Conservation (phyloP, 805 yeast genomes). For the Cyberlindnera maritima region DNA sequence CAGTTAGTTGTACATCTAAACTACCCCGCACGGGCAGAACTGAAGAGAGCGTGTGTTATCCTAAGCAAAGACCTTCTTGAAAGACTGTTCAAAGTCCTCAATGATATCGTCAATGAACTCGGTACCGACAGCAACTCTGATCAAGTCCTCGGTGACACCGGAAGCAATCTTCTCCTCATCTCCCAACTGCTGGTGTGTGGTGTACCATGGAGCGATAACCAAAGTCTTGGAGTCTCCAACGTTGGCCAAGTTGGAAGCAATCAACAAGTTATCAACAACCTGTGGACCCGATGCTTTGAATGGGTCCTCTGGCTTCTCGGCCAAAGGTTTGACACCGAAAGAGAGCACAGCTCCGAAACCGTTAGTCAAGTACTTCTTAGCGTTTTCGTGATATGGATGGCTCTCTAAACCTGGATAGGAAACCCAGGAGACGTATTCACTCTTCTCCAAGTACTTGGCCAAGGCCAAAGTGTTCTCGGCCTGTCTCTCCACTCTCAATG, state of each 20-base stretch:
- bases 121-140: constrained; percentile 88
- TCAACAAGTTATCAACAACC: constrained; percentile 78
- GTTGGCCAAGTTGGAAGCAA: constrained; percentile 92
- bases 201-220: constrained; percentile 93
- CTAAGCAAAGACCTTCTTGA: constrained; percentile 52
- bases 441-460: constrained; percentile 71
- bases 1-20: no score
- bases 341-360: constrained; percentile 89
- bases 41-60: neutral
- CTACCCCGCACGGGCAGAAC: neutral
- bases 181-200: constrained; percentile 89
- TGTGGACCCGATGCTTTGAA: constrained; percentile 77
- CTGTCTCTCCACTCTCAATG: constrained; percentile 92
- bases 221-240: constrained; percentile 96
- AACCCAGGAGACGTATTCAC: constrained; percentile 81
- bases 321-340: constrained; percentile 76
- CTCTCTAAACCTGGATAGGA: constrained; percentile 87
- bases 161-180: constrained; percentile 78
- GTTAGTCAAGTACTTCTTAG: constrained; percentile 75
- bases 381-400: constrained; percentile 73
- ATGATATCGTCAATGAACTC: constrained; percentile 90
- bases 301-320: constrained; percentile 50
- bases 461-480: constrained; percentile 76
- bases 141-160: constrained; percentile 86
- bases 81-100: constrained; percentile 84